Percentiles rank a stretch among this genome's conserved stretches.
Evolutionary conservation across 2,329 filamentous ascomycete genomes (phyloP).

Genomic region (Sporothrix dimorphospora): DNA sequence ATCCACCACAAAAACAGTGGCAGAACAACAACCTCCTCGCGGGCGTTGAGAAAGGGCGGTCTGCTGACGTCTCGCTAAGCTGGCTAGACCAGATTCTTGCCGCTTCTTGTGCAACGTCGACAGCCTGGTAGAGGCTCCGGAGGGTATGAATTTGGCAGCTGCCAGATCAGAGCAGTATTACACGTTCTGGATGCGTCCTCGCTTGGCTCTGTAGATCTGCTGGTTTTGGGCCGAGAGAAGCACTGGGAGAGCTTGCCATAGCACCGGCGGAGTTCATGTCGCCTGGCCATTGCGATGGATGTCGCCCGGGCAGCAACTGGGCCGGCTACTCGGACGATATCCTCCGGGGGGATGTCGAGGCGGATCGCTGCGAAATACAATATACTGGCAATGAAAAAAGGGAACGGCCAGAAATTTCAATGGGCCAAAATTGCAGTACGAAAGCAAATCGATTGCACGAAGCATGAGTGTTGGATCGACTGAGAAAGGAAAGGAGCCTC

Average conservation of each 20-base stretch:
- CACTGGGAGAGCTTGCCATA: neutral
- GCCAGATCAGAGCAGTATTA: neutral
- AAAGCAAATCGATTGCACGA: neutral
- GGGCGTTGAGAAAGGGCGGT: neutral
- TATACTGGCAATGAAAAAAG: neutral
- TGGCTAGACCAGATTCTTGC: neutral
- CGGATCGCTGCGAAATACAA: neutral
- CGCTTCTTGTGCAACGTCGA: constrained; percentile 9
- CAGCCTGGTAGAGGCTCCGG: neutral
- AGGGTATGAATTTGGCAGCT: neutral
- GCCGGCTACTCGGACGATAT: neutral
- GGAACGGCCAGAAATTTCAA: neutral
- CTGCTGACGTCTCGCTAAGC: neutral
- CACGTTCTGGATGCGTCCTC: neutral
- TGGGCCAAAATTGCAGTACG: neutral
- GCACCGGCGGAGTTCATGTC: neutral
- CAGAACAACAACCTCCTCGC: neutral
- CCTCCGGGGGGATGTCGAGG: neutral
- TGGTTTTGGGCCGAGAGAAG: neutral
- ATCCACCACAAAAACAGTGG: neutral
- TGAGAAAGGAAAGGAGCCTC: neutral
- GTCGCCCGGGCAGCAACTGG: neutral
- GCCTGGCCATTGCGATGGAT: neutral
- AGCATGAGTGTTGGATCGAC: neutral
- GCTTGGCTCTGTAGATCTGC: too few relatives aligned